phyloP scores from a whole-genome alignment of 805 yeast genomes.

The Wickerhamomyces canadensis region DNA sequence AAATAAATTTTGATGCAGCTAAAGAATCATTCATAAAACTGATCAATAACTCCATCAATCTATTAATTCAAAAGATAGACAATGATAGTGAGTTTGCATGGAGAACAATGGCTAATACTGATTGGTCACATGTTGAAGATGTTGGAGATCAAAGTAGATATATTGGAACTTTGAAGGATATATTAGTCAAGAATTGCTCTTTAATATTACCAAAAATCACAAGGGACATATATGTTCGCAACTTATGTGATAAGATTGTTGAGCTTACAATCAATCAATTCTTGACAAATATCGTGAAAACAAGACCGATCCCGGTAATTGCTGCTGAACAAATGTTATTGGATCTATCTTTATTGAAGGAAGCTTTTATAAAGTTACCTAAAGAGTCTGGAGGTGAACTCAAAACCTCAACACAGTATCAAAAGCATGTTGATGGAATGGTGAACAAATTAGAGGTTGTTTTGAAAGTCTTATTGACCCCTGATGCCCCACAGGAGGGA shows the following conservation, averaged over 20 bases:
- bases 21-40: slow-evolving; percentile 51
- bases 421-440: slow-evolving; percentile 38
- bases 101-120: slow-evolving; percentile 75
- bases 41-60: slow-evolving; percentile 51
- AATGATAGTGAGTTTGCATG: slow-evolving; percentile 63
- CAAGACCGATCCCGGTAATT: slow-evolving; percentile 65
- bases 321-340: slow-evolving; percentile 76
- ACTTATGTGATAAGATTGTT: slow-evolving; percentile 69
- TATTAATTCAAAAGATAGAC: slow-evolving; percentile 52
- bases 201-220: slow-evolving; percentile 53
- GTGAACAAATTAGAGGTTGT: slow-evolving; percentile 49
- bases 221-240: slow-evolving; percentile 66
- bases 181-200: slow-evolving; percentile 39
- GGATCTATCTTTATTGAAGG: slow-evolving; percentile 64
- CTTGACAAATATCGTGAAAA: slow-evolving; percentile 47
- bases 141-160: slow-evolving; percentile 72
- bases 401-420: slow-evolving; percentile 25
- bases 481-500: slow-evolving; percentile 56
- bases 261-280: slow-evolving; percentile 57
- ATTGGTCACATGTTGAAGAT: slow-evolving; percentile 63
- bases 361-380: slow-evolving; percentile 33
- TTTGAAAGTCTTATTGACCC: slow-evolving; percentile 63
- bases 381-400: slow-evolving; percentile 10
- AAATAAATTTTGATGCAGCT: slow-evolving; percentile 46
- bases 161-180: slow-evolving; percentile 48